These are phyloP conservation scores for Silene latifolia DNA, from an alignment of 148 eudicot species.

Conservation along the genomic window DNA sequence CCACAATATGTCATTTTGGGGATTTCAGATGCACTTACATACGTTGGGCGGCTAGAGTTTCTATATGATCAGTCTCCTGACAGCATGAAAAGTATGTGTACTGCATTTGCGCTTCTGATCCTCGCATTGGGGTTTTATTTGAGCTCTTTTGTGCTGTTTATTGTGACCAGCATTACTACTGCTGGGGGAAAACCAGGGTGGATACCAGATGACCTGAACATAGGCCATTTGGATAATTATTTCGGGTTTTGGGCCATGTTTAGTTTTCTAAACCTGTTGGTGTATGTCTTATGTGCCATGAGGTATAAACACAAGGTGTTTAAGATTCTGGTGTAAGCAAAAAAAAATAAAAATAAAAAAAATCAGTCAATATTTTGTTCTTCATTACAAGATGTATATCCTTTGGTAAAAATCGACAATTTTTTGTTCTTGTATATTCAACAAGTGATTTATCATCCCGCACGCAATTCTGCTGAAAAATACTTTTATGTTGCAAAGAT, in stretches of 20 bases:
- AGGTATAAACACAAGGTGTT: conserved; percentile 25
- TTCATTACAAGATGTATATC: too few relatives aligned
- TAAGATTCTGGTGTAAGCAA: too few relatives aligned
- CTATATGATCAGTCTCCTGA: conserved; percentile 54
- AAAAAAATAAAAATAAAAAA: too few relatives aligned
- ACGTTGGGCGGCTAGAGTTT: conserved; percentile 44
- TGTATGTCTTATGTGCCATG: conserved; percentile 33
- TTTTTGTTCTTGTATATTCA: too few relatives aligned
- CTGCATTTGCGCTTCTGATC: conserved; percentile 38
- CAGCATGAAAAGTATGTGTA: conserved; percentile 48
- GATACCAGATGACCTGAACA: conserved; percentile 51
- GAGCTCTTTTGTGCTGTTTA: conserved; percentile 40
- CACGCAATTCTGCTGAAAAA: too few relatives aligned
- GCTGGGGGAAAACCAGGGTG: conserved; percentile 41
- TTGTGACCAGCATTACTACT: conserved; percentile 40
- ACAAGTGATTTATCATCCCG: too few relatives aligned
- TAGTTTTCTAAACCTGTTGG: conserved; percentile 38
- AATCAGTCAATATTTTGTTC: too few relatives aligned
- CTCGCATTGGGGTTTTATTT: conserved; percentile 39
- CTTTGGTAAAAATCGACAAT: too few relatives aligned
- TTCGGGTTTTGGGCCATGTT: conserved; percentile 41
- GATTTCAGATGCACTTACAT: conserved; percentile 41
- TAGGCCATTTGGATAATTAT: conserved; percentile 48
- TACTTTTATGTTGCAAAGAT: too few relatives aligned
- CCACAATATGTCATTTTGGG: conserved; percentile 52